Base-by-base conservation (phyloP, 345 rosid species). In the Citrus reticulata region DNA sequence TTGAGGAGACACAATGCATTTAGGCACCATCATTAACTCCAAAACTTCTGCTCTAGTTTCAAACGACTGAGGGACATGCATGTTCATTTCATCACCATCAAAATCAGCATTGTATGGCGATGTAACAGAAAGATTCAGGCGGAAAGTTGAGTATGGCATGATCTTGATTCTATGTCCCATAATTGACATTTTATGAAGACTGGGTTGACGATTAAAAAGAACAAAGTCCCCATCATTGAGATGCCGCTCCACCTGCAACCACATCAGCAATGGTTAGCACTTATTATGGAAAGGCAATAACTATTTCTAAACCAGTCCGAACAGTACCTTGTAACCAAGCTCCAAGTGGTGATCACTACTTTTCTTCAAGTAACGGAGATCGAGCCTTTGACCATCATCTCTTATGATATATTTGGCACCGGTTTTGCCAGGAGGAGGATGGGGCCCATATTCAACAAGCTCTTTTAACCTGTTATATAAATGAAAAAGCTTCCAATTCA, bases 81-180 rank as follows among this genome's bases (percentile, higher is more conserved):
- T 95, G 77, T 95, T 95, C 99, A 95, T 95, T 89, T 95, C 99
- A 90, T 95, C 99, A 74, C 99, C 99, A 82, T 95, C 99, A 89
- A 95, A 95, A 86, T 93, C 99, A 85, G 98, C 99, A 91, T 95
- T 95, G 83, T 95, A 95, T 19, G 99, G 99, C 35, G 99, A 92
- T 42, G 99, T 95, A 58, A 94, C 99, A 37, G 99, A 93, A 78
- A 95, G 83, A 83, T 95, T 95, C 79, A 95, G 79, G 19, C 98
- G 94, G 79, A 95, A 95, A 40, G 99, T 95, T 40, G 99, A 95
- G 74, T 95, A 94, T 61, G 99, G 99, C 97, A 95, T 95, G 79
- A 95, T 92, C 90, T 93, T 89, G 84, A 95, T 95, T 80, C 91
- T 87, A 74, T 95, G 99, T 70, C 99, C 99, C 98, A 95, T 93